Percentiles rank a stretch among this genome's conserved stretches.
These are phyloP conservation scores for Starmera pachycereana DNA, from an alignment of 805 yeast genomes.

Conservation along the genomic window DNA sequence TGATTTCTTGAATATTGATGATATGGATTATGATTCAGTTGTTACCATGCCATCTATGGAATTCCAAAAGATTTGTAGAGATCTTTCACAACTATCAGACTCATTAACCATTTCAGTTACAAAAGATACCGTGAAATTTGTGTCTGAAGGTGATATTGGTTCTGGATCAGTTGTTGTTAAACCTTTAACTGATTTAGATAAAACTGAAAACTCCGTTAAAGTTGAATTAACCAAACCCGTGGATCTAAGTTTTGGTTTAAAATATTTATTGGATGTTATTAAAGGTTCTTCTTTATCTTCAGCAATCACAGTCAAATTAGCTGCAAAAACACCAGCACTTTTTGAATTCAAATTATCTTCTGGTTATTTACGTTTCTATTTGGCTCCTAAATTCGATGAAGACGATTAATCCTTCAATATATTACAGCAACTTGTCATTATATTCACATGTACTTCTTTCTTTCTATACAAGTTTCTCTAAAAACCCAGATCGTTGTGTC, in stretches of 20 bases:
- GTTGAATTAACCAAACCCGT: constrained; percentile 82
- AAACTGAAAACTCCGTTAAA: constrained; percentile 62
- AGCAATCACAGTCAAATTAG: constrained; percentile 73
- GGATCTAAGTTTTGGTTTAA: constrained; percentile 81
- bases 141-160: constrained; percentile 88
- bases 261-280: constrained; percentile 83
- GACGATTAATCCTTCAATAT: constrained; percentile 40
- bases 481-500: constrained; percentile 43
- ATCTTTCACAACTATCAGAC: constrained; percentile 78
- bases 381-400: constrained; percentile 96
- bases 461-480: constrained; percentile 12
- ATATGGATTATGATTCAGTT: constrained; percentile 81
- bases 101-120: constrained; percentile 78
- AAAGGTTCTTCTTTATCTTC: constrained; percentile 77
- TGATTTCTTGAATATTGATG: constrained; percentile 88
- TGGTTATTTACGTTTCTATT: constrained; percentile 89
- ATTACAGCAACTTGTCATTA: neutral
- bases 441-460: neutral
- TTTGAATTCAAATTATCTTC: constrained; percentile 86
- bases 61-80: constrained; percentile 83
- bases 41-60: constrained; percentile 82
- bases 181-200: constrained; percentile 74
- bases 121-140: constrained; percentile 85
- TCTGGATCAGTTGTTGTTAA: constrained; percentile 78
- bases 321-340: constrained; percentile 87